Base-by-base conservation (phyloP, 2,329 filamentous ascomycete species). In the Dothistroma pini region DNA sequence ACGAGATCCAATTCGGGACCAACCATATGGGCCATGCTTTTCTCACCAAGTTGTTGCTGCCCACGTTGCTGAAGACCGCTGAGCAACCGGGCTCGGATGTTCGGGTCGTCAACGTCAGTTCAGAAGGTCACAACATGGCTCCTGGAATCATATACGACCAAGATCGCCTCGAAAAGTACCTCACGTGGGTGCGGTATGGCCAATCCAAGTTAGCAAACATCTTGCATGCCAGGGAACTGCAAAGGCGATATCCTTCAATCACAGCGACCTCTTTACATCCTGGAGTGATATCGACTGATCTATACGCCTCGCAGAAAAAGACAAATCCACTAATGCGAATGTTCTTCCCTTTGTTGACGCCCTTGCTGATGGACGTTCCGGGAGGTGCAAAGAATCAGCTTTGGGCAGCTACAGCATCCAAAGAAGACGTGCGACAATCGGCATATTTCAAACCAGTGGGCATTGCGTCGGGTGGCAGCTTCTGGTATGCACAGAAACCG, bases 181-280 rank as follows among this genome's bases (percentile, higher is more conserved):
- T 57, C 1, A 75, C 75, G 0, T 75, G 68, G 65, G 62, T 57
- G 0, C 83, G 85, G 64, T 89, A 89, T 65, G 86, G 84, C 0
- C 79, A 86, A 16, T 80, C 81, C 35, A 89, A 89, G 71, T 78
- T 89, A 5, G 84, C 85, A 0, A 73, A 70, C 1, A 82, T 89
- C 22, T 71, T 89, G 8, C 86, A 87, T 68, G 75, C 84, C 0
- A 80, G 81, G 10, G 88, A 86, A 60, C 80, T 89, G 19, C 75
- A 80, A 12, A 77, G 79, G 12, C 81, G 87, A 56, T 74, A 85
- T 48, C 83, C 85, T 0, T 84, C 83, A 5, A 79, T 89, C 48
- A 74, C 88, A 14, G 81, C 83, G 68, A 89, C 89, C 64, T 81
- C 83, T 0, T 80, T 83, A 0, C 86, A 89, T 58, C 86, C 87